Conservation (phyloP, 768 basidiomycete genomes). For the Austroboletus festivus region DNA sequence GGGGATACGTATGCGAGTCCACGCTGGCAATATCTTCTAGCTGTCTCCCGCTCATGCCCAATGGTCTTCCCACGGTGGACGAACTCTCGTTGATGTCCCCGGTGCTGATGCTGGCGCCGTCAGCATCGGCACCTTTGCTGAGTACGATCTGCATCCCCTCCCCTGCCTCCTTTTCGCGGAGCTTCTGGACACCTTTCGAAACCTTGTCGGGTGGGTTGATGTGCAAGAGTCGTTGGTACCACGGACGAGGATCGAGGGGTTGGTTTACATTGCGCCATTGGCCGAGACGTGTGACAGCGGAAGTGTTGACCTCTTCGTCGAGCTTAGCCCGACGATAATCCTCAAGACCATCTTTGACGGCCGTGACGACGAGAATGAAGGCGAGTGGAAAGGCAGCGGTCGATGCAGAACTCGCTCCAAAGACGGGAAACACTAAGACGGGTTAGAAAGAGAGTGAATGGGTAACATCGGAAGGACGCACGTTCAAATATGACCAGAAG, state of each 20-base stretch:
- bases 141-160: constrained; percentile 64
- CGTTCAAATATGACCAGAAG: constrained; percentile 77
- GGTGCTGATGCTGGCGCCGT: constrained; percentile 41
- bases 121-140: constrained; percentile 38
- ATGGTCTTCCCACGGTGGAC: constrained; percentile 34
- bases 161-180: constrained; percentile 79
- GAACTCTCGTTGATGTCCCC: constrained; percentile 44
- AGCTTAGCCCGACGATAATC: constrained; percentile 87
- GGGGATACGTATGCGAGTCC: constrained; percentile 65
- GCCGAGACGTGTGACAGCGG: constrained; percentile 84
- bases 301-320: constrained; percentile 94
- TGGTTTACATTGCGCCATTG: constrained; percentile 92
- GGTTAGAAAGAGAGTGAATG: constrained; percentile 9
- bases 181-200: constrained; percentile 78
- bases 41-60: constrained; percentile 46
- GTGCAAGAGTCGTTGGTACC: constrained; percentile 71
- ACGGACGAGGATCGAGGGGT: constrained; percentile 69
- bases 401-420: constrained; percentile 81
- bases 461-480: constrained; percentile 34
- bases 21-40: constrained; percentile 70
- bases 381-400: constrained; percentile 82
- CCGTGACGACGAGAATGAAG: constrained; percentile 86
- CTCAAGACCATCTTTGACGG: constrained; percentile 93
- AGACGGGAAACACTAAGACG: constrained; percentile 75
- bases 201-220: constrained; percentile 71